These are phyloP conservation scores for Bombardia bombarda DNA, from an alignment of 495 filamentous ascomycete species.

Conservation along the genomic window DNA sequence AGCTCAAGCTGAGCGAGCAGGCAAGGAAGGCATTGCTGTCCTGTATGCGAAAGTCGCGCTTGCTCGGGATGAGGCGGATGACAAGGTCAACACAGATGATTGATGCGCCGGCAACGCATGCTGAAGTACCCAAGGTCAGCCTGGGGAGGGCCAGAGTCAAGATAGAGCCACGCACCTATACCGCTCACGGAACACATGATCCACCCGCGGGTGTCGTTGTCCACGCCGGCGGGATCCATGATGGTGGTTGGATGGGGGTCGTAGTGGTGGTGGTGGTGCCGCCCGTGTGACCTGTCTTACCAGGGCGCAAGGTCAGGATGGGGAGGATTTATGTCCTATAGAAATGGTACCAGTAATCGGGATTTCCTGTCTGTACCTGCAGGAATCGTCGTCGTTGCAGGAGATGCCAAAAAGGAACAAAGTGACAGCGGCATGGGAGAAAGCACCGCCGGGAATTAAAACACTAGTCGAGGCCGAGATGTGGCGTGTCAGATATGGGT, in stretches of 20 bases:
- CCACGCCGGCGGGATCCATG: slow-evolving; percentile 38
- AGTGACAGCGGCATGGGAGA: no score
- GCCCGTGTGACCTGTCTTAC: background rate
- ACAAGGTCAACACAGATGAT: slow-evolving; percentile 83
- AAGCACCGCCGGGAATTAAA: no score
- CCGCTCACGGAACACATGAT: slow-evolving; percentile 83
- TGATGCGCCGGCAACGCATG: slow-evolving; percentile 70
- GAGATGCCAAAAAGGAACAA: no score
- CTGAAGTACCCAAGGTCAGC: slow-evolving; percentile 31
- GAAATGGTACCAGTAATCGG: no score
- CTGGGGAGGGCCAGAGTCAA: background rate
- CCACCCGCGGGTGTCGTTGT: slow-evolving; percentile 89
- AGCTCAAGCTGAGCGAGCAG: slow-evolving; percentile 81
- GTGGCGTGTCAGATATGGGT: no score
- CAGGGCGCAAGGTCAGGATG: background rate
- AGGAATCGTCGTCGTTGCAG: no score
- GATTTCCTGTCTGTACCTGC: no score
- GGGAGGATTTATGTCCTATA: background rate
- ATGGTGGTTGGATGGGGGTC: background rate
- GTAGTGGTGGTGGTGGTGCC: background rate
- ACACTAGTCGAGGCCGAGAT: no score
- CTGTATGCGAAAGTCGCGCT: slow-evolving; percentile 75
- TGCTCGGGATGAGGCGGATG: slow-evolving; percentile 59
- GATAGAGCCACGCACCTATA: slow-evolving; percentile 42
- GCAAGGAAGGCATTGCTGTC: slow-evolving; percentile 84